A percentile compares a stretch with the other conserved stretches of the same genome.
Evolutionary conservation across 2,329 filamentous ascomycete genomes (phyloP).

Genomic region (Aspergillus neoniger): DNA sequence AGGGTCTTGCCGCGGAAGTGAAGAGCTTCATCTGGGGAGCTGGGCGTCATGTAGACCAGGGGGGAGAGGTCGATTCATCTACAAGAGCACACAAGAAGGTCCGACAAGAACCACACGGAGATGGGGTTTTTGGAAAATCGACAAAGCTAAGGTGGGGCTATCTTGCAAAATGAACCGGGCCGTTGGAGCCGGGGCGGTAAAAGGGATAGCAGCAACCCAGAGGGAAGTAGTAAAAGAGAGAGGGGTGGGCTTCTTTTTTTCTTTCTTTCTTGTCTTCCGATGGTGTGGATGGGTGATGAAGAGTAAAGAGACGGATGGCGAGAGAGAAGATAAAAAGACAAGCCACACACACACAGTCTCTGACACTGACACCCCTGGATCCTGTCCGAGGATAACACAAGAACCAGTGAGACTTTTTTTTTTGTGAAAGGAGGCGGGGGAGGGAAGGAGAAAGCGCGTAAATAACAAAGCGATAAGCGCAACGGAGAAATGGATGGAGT

Average conservation of each 20-base stretch:
- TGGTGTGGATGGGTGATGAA: background rate
- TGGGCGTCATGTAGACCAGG: slow-evolving; percentile 57
- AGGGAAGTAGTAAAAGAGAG: slow-evolving; percentile 12
- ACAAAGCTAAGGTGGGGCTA: slow-evolving; percentile 43
- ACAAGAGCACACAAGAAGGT: slow-evolving; percentile 26
- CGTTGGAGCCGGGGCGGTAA: slow-evolving; percentile 22
- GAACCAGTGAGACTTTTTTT: background rate
- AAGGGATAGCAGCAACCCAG: slow-evolving; percentile 4
- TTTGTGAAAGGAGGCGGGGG: too few relatives aligned
- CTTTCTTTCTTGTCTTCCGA: too few relatives aligned
- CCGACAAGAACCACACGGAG: slow-evolving; percentile 16
- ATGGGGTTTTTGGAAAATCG: slow-evolving; percentile 34
- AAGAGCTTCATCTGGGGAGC: slow-evolving; percentile 51
- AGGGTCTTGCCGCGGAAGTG: slow-evolving; percentile 66
- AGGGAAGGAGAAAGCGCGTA: background rate
- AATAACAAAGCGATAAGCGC: background rate
- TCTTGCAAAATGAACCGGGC: slow-evolving; percentile 31
- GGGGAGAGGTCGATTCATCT: slow-evolving; percentile 43
- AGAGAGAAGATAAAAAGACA: background rate
- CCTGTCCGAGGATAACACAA: background rate
- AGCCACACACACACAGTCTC: background rate
- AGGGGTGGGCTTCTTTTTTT: background rate
- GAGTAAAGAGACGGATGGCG: background rate
- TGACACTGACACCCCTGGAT: background rate
- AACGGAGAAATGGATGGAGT: background rate